These are phyloP conservation scores for Neurospora sp. DNA, from an alignment of 495 filamentous ascomycete species.

Conservation along the genomic window DNA sequence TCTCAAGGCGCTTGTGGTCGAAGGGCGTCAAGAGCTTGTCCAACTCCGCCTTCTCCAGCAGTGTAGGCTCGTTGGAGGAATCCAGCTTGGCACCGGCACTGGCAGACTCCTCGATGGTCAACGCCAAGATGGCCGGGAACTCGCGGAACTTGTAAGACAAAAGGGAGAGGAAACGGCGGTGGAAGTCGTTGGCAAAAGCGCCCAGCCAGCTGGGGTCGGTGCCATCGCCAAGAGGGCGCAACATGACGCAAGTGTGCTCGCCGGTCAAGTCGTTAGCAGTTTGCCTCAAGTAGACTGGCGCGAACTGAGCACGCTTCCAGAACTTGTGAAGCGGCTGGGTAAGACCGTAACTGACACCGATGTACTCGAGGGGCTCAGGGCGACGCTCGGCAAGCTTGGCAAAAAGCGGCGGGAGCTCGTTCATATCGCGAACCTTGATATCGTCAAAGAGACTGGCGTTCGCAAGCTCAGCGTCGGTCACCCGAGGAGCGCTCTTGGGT, in stretches of 20 bases:
- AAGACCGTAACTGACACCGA: conserved; percentile 91
- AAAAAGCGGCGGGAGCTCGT: conserved; percentile 86
- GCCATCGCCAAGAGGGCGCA: conserved; percentile 58
- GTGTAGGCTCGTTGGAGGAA: conserved; percentile 32
- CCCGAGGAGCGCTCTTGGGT: conserved; percentile 56
- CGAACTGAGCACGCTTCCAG: conserved; percentile 84
- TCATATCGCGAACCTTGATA: conserved; percentile 82
- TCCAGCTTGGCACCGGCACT: conserved; percentile 59
- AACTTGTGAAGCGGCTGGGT: conserved; percentile 87
- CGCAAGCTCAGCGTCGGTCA: conserved; percentile 77
- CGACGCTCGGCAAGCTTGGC: conserved; percentile 77
- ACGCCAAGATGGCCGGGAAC: conserved; percentile 70
- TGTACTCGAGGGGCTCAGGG: conserved; percentile 74
- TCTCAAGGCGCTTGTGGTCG: conserved; percentile 88
- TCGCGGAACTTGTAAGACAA: conserved; percentile 86
- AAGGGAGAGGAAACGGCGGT: conserved; percentile 75
- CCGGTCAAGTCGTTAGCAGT: conserved; percentile 94
- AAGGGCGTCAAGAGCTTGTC: conserved; percentile 75
- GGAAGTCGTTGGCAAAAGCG: conserved; percentile 87
- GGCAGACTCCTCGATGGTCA: conserved; percentile 84
- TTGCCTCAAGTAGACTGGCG: conserved; percentile 89
- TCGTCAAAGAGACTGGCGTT: conserved; percentile 72
- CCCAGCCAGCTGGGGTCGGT: conserved; percentile 73
- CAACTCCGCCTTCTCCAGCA: conserved; percentile 60
- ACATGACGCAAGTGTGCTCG: conserved; percentile 97